phyloP scores from a whole-genome alignment of 1,284 basidiomycete species.

The Microbotryomycetes sp. region DNA sequence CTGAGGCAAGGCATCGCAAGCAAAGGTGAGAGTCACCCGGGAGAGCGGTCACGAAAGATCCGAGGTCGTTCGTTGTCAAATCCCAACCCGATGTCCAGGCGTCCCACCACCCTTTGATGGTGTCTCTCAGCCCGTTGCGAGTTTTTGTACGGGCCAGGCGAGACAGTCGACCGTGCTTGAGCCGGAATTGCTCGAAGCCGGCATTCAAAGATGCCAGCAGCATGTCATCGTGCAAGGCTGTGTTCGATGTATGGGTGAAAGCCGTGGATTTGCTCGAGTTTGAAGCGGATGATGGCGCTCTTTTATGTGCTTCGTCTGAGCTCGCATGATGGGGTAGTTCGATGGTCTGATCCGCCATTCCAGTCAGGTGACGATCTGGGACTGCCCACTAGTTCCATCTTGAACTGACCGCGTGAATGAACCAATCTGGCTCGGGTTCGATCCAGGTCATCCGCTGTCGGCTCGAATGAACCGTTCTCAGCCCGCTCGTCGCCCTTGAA shows the following conservation, averaged over 20 bases:
- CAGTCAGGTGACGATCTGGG: not conserved
- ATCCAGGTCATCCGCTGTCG: constrained; percentile 28
- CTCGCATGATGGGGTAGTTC: constrained; percentile 3
- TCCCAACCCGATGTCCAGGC: constrained; percentile 8
- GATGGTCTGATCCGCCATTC: constrained; percentile 12
- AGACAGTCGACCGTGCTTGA: constrained; percentile 2
- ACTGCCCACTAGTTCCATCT: not conserved
- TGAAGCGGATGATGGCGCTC: constrained; percentile 4
- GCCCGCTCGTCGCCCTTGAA: not conserved
- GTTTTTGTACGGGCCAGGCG: not conserved
- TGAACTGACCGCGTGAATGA: constrained; percentile 24
- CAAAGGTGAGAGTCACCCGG: not conserved
- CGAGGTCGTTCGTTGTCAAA: not conserved
- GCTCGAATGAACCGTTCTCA: constrained; percentile 16
- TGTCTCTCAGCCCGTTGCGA: not conserved
- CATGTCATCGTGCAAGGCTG: constrained; percentile 11
- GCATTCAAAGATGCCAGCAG: constrained; percentile 4
- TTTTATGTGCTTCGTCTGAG: constrained; percentile 4
- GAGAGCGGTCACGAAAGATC: not conserved
- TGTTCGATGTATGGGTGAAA: not conserved
- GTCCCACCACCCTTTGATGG: constrained; percentile 5
- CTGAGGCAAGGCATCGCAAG: not conserved
- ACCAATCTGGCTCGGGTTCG: constrained; percentile 23
- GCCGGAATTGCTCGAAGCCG: constrained; percentile 7
- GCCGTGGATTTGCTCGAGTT: not conserved